Evolutionary conservation across 2,329 filamentous ascomycete species (phyloP), one percentile per base, ranked within the genome.

Genomic region (Aspergillus sp.): DNA sequence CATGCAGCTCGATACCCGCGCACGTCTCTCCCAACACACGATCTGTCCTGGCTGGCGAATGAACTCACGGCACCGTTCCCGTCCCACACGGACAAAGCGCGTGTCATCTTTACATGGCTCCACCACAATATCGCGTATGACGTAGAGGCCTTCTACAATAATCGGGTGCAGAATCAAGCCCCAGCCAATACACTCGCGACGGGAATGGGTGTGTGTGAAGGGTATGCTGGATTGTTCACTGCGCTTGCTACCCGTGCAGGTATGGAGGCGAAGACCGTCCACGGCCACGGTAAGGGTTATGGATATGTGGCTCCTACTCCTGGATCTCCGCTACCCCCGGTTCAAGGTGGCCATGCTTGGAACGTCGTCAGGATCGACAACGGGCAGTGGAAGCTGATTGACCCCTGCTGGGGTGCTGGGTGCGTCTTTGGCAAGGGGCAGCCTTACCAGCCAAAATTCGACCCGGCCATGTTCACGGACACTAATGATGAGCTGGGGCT

Each of bases 41-140:
- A 86, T 66, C 80, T 95, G 3, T 86, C 84, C 19, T 90, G 90
- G 79, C 83, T 99, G 23, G 92, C 93, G 0, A 84, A 86, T 54
- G 86, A 90, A 54, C 84, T 98, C 19, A 96, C 92, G 59, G 81
- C 83, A 3, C 89, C 90, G 0, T 97, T 98, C 71, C 78, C 86
- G 0, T 96, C 91, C 0, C 79, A 81, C 1, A 96, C 94, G 0
- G 94, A 98, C 75, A 97, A 97, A 78, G 94, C 95, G 2, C 85
- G 95, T 27, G 92, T 88, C 2, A 91, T 99, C 61, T 98, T 98
- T 73, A 91, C 90, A 1, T 99, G 95, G 95, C 87, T 93, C 42
- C 94, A 98, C 76, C 88, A 98, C 76, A 98, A 98, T 69, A 88
- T 99, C 60, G 83, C 83, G 50, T 99, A 98, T 73, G 91, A 98